Evolutionary conservation across 139 green algal genomes (phyloP), one percentile per base, ranked within the genome.

Genomic region (Medakamo hakoo): DNA sequence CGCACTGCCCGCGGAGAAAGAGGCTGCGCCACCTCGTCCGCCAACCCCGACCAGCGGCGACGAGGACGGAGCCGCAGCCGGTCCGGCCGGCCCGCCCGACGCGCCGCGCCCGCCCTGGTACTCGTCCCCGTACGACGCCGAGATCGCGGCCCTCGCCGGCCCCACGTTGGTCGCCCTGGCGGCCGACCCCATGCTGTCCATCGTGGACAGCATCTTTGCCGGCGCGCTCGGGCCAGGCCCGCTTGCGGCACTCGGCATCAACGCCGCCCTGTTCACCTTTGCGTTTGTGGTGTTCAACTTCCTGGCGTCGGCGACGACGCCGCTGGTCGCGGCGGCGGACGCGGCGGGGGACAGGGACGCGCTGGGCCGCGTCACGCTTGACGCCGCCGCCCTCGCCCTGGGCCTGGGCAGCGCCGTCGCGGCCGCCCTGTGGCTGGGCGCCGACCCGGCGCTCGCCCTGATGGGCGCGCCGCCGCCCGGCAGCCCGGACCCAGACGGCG

Each of bases 271-370:
- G 22, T 88, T 88, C 63, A 75, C 75, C 2, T 72, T 90, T 19
- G 64, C 71, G 48, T 89, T 92, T 64, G 55, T 88, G 4, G 70
- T 86, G 0, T 92, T 90, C 72, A 88, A 87, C 75, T 92, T 90
- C 67, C 66, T 92, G 20, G 79, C 73, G 18, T 86, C 76, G 16
- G 80, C 83, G 23, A 88, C 77, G n/a, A 88, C 84, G 2, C 84
- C 84, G 4, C 59, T 84, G 30, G 70, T 91, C 20, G 83, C 83
- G 1, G 18, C 70, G 9, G 73, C 83, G 21, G 32, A 79, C 19
- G 67, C 73, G 2, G 29, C 49, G 4, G 68, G 68, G 5, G 71
- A 88, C 59, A 65, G 57, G 0, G 55, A 4, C 23, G 58, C 27
- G 24, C 59, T 59, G 20, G 66, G 66, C 25, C 65, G 65, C 49